Percentiles rank a stretch among this genome's conserved stretches.
These are phyloP conservation scores for Penicillium sp. DNA, from an alignment of 2,329 filamentous ascomycete genomes.

Conservation along the genomic window DNA sequence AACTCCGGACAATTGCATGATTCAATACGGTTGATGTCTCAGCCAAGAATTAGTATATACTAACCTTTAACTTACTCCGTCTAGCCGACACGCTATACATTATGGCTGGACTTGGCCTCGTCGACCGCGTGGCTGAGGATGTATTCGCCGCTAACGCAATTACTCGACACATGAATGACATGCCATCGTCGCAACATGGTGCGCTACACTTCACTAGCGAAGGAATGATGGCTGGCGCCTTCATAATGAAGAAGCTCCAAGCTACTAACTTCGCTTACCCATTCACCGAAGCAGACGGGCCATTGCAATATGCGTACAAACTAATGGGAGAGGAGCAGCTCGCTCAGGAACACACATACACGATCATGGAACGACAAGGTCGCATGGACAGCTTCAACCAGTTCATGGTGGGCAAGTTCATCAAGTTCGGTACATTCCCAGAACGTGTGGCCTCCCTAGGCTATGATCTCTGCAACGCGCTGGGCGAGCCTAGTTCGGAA, in stretches of 20 bases:
- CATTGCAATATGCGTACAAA: slow-evolving; percentile 40
- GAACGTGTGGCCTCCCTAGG: slow-evolving; percentile 34
- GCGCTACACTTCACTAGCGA: slow-evolving; percentile 45
- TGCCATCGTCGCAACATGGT: slow-evolving; percentile 41
- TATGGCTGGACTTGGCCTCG: slow-evolving; percentile 41
- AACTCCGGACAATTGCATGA: not conserved
- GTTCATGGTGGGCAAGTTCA: slow-evolving; percentile 47
- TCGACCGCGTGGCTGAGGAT: slow-evolving; percentile 37
- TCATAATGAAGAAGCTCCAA: slow-evolving; percentile 40
- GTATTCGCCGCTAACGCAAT: slow-evolving; percentile 38
- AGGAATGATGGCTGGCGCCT: slow-evolving; percentile 39
- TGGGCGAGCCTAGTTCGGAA: slow-evolving; percentile 19
- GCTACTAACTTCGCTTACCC: slow-evolving; percentile 41
- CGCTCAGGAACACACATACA: slow-evolving; percentile 38
- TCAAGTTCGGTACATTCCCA: slow-evolving; percentile 38
- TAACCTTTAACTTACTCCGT: not conserved
- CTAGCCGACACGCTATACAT: slow-evolving; percentile 43
- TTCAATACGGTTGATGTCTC: not conserved
- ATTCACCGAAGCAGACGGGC: slow-evolving; percentile 38
- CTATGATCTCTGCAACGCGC: slow-evolving; percentile 35
- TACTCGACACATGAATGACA: slow-evolving; percentile 39
- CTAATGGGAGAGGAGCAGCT: slow-evolving; percentile 35
- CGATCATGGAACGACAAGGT: slow-evolving; percentile 41
- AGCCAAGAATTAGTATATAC: no score
- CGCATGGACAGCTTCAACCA: slow-evolving; percentile 45